These are phyloP conservation scores for Gossypium mustelinum DNA, from an alignment of 345 rosid genomes.

Conservation along the genomic window DNA sequence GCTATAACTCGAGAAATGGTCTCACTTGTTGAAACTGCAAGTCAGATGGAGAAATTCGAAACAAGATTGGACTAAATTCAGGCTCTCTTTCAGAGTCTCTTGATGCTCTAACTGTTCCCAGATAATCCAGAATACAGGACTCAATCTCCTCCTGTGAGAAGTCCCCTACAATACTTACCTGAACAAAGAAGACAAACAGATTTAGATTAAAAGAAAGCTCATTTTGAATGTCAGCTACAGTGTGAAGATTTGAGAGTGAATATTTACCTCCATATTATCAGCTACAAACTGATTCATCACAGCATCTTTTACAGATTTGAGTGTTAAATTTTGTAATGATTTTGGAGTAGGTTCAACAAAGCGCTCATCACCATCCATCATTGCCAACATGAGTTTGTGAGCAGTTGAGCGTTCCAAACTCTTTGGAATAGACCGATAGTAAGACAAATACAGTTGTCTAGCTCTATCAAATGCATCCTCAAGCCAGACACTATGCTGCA, in stretches of 20 bases:
- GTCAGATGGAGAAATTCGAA: constrained; percentile 70
- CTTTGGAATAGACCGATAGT: constrained; percentile 95
- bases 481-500: constrained; percentile 98
- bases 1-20: constrained; percentile 18
- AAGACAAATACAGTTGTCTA: constrained; percentile 82
- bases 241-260: constrained; percentile 2
- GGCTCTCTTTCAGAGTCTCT: constrained; percentile 33
- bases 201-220: constrained; percentile 11
- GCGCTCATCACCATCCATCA: constrained; percentile 95
- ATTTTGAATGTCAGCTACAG: neutral
- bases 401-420: constrained; percentile 99
- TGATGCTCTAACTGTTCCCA: constrained; percentile 80
- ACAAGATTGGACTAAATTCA: constrained; percentile 51
- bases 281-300: constrained; percentile 94
- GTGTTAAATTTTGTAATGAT: constrained; percentile 67
- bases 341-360: constrained; percentile 92
- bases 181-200: constrained; percentile 20
- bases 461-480: constrained; percentile 99
- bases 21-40: constrained; percentile 81
- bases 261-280: constrained; percentile 86
- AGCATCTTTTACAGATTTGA: constrained; percentile 79
- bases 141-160: constrained; percentile 86
- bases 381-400: constrained; percentile 94
- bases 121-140: constrained; percentile 78
- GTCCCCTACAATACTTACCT: constrained; percentile 97